phyloP scores from a whole-genome alignment of 305 asterid genomes.

The Rubia occidens region DNA sequence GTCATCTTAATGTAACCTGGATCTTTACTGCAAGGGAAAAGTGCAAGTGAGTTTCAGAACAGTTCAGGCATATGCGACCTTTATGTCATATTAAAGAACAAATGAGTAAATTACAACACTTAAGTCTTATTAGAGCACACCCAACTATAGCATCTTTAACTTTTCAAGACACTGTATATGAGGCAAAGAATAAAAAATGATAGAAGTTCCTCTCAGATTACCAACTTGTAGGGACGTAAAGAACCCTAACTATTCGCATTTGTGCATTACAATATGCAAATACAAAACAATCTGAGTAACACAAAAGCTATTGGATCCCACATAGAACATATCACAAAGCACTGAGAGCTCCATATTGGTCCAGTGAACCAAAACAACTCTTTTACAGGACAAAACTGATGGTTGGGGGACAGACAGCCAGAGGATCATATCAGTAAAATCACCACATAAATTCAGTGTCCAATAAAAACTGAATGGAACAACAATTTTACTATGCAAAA shows the following conservation, averaged over 20 bases:
- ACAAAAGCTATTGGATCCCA: background rate
- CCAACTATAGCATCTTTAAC: background rate
- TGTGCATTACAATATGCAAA: background rate
- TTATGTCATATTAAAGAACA: background rate
- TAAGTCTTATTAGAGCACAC: background rate
- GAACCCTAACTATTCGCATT: background rate
- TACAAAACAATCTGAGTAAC: background rate
- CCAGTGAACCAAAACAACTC: background rate
- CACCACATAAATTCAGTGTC: background rate
- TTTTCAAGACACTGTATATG: background rate
- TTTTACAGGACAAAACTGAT: background rate
- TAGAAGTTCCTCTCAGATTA: background rate
- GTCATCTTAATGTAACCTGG: slow-evolving; percentile 82
- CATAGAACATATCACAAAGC: background rate
- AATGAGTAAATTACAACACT: background rate
- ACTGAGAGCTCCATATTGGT: background rate
- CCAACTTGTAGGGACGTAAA: background rate
- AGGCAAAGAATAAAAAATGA: background rate
- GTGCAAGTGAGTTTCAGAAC: background rate
- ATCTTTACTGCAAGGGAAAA: slow-evolving; percentile 62
- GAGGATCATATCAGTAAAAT: background rate
- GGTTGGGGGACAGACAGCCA: background rate
- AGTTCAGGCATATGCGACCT: slow-evolving; percentile 3
- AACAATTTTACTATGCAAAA: background rate
- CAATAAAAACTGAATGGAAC: background rate